A percentile compares a stretch with the other conserved stretches of the same genome.
Evolutionary conservation across 2,329 filamentous ascomycete genomes (phyloP).

Genomic region (Teratosphaeria pseudoeucalypti): DNA sequence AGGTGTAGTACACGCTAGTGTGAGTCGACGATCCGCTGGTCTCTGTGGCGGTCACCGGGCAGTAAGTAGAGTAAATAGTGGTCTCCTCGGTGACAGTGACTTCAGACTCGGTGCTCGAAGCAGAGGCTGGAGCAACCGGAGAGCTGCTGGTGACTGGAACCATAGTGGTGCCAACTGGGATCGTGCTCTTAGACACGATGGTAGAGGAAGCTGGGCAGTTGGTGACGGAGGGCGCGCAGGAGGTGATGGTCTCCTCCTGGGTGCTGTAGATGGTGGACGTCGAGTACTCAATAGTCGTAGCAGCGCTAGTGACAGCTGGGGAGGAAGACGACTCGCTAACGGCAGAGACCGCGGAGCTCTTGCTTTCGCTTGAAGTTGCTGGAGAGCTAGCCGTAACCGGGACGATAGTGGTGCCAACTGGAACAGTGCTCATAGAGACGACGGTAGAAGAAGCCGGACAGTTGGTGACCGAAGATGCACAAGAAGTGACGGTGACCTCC

Average conservation of each 20-base stretch:
- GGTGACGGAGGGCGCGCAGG: conserved; percentile 29
- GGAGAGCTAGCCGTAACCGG: conserved; percentile 64
- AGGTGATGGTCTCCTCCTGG: conserved; percentile 32
- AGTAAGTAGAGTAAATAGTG: conserved; percentile 8
- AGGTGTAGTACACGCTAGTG: conserved; percentile 5
- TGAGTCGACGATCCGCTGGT: conserved; percentile 2
- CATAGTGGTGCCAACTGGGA: conserved; percentile 30
- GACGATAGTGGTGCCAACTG: conserved; percentile 34
- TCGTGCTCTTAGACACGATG: conserved; percentile 19
- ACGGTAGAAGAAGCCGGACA: conserved; percentile 27
- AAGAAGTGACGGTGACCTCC: conserved; percentile 33
- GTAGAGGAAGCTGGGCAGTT: conserved; percentile 28
- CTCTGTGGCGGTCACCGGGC: conserved; percentile 1
- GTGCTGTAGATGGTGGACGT: conserved; percentile 30
- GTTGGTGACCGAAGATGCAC: conserved; percentile 28
- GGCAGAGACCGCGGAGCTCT: background rate
- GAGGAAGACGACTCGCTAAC: background rate
- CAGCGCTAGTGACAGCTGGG: background rate
- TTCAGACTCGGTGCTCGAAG: conserved; percentile 61
- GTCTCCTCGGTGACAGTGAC: conserved; percentile 5
- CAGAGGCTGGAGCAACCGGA: conserved; percentile 52
- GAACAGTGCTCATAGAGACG: conserved; percentile 21
- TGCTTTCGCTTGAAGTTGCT: conserved; percentile 20
- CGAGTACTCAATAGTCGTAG: background rate
- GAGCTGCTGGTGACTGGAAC: conserved; percentile 62